Conservation (phyloP, 2,329 filamentous ascomycete species). For the Lasiodiplodia gonubiensis region DNA sequence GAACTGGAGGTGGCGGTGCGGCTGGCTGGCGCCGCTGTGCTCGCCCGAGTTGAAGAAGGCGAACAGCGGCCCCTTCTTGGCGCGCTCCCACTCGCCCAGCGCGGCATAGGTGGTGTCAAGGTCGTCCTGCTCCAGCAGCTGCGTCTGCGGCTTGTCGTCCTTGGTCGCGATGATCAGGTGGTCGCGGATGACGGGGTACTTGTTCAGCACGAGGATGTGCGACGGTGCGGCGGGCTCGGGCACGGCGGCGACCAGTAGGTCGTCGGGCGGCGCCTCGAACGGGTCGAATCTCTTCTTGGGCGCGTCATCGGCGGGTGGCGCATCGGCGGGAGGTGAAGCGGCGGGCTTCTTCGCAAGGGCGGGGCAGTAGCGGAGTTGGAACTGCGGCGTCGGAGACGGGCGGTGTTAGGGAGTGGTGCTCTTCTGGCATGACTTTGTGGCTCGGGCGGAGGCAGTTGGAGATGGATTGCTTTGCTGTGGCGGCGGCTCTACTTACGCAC, state of each 20-base stretch:
- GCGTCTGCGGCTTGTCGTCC: constrained; percentile 67
- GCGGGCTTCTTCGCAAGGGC: constrained; percentile 69
- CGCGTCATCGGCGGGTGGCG: neutral
- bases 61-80: constrained; percentile 52
- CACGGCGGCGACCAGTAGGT: constrained; percentile 62
- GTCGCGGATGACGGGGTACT: constrained; percentile 72
- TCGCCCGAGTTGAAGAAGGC: constrained; percentile 74
- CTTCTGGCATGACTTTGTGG: neutral
- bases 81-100: constrained; percentile 60
- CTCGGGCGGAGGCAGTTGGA: constrained; percentile 26
- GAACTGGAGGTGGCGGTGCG: constrained; percentile 75
- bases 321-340: constrained; percentile 19
- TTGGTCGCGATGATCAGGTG: constrained; percentile 75
- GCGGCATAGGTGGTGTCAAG: constrained; percentile 67
- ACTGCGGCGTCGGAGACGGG: constrained; percentile 52
- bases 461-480: neutral
- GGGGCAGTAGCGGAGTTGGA: constrained; percentile 75
- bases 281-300: constrained; percentile 56
- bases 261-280: constrained; percentile 65
- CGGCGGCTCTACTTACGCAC: constrained; percentile 37
- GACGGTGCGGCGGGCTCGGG: constrained; percentile 45
- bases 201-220: constrained; percentile 74
- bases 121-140: constrained; percentile 66
- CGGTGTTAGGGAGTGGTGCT: constrained; percentile 21
- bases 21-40: constrained; percentile 73